Evolutionary conservation across 352 stramenopile species (phyloP).

Genomic region (Globisporangium orthogonon): DNA sequence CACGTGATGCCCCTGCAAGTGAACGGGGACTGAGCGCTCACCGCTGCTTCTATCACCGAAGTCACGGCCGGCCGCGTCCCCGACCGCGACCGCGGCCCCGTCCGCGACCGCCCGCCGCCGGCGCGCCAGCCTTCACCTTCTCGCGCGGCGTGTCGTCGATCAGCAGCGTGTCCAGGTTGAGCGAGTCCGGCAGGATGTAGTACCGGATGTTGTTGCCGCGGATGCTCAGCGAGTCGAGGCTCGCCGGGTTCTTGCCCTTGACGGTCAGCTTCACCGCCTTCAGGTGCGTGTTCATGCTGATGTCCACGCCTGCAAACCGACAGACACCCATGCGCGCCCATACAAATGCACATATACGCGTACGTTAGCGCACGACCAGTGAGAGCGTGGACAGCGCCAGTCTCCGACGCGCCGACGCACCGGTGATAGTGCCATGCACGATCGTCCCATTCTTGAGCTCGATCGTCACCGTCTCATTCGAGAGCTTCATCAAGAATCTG

Average conservation of each 20-base stretch:
- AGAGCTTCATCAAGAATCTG: conserved; percentile 98
- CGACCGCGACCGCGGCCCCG: conserved; percentile 69
- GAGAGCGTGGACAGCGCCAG: background rate
- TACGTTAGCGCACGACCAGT: too few relatives aligned
- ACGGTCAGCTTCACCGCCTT: conserved; percentile 98
- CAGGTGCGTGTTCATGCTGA: conserved; percentile 99
- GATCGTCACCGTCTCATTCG: conserved; percentile 98
- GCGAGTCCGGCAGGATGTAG: conserved; percentile 91
- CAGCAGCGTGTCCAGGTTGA: conserved; percentile 98
- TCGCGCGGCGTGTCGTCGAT: conserved; percentile 98
- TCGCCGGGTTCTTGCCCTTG: conserved; percentile 97
- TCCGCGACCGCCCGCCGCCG: conserved; percentile 59
- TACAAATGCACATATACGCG: background rate
- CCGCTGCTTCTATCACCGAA: conserved; percentile 1
- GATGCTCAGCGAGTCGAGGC: conserved; percentile 96
- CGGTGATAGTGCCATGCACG: conserved; percentile 96
- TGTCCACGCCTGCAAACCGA: conserved; percentile 89
- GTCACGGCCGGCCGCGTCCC: conserved; percentile 27
- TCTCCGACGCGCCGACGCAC: conserved; percentile 21
- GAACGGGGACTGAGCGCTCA: too few relatives aligned
- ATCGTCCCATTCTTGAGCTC: conserved; percentile 99
- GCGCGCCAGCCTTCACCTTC: conserved; percentile 77
- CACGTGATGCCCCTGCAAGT: too few relatives aligned
- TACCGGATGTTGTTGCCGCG: conserved; percentile 98
- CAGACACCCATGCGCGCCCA: too few relatives aligned